Evolutionary conservation across 2,329 filamentous ascomycete genomes (phyloP).

Genomic region (Polytolypa hystricis): DNA sequence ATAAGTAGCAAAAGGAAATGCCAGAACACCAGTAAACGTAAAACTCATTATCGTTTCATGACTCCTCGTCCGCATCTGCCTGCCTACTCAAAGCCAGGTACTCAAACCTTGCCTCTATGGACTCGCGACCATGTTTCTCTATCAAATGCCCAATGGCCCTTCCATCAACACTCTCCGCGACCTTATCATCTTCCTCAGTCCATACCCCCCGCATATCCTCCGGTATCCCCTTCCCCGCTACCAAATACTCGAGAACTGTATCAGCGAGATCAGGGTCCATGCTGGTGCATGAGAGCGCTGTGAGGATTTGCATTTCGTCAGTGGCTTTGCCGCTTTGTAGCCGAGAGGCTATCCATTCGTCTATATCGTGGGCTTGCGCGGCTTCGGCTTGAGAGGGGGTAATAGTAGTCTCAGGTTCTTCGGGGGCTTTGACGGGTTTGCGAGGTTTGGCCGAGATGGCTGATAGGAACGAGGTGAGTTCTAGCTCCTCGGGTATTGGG

Average conservation of each 20-base stretch:
- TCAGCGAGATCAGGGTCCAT: conserved; percentile 31
- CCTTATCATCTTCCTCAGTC: conserved; percentile 36
- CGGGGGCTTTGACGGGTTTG: too few relatives aligned
- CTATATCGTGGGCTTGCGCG: too few relatives aligned
- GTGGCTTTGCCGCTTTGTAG: conserved; percentile 19
- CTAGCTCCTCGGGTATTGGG: background rate
- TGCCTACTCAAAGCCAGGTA: conserved; percentile 23
- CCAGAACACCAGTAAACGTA: too few relatives aligned
- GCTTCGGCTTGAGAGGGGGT: too few relatives aligned
- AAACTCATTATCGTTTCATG: background rate
- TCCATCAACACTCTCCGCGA: conserved; percentile 23
- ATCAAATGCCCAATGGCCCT: conserved; percentile 25
- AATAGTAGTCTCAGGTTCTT: too few relatives aligned
- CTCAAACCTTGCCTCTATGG: conserved; percentile 25
- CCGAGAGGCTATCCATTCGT: conserved; percentile 30
- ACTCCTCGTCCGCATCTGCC: conserved; percentile 10
- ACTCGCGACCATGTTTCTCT: conserved; percentile 34
- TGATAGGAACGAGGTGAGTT: too few relatives aligned
- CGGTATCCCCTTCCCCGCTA: conserved; percentile 26
- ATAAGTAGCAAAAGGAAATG: too few relatives aligned
- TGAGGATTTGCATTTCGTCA: conserved; percentile 21
- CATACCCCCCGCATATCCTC: conserved; percentile 34
- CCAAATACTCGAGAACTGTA: conserved; percentile 23
- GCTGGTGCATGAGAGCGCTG: conserved; percentile 29
- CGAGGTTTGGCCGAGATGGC: background rate